These are phyloP conservation scores for Aquilaria malaccensis DNA, from an alignment of 345 rosid species.

Conservation along the genomic window DNA sequence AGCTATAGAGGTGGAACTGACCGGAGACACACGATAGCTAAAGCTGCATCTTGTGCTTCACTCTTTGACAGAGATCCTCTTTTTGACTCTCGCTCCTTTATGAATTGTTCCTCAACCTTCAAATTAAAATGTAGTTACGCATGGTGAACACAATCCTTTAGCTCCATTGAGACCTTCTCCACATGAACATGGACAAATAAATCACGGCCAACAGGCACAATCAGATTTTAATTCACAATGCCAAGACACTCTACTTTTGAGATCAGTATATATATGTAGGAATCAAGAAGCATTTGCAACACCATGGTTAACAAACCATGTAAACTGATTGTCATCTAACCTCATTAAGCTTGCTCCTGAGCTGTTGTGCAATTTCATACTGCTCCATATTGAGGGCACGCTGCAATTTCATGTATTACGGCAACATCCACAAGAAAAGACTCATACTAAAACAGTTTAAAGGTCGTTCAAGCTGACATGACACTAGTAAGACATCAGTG, in stretches of 20 bases:
- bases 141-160: conserved; percentile 1
- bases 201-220: background rate
- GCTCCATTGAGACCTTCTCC: conserved; percentile 8
- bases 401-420: conserved; percentile 34
- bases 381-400: conserved; percentile 82
- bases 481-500: background rate
- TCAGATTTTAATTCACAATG: conserved; percentile 4
- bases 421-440: background rate
- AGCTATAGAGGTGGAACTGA: conserved; percentile 21
- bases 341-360: conserved; percentile 85
- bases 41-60: conserved; percentile 93
- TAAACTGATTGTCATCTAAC: conserved; percentile 24
- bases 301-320: too few species aligned
- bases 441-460: background rate
- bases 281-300: too few species aligned
- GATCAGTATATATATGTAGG: background rate
- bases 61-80: conserved; percentile 81
- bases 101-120: conserved; percentile 82
- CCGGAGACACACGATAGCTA: conserved; percentile 68
- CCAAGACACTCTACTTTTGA: background rate
- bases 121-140: conserved; percentile 21
- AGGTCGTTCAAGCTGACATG: background rate
- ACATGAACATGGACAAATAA: conserved; percentile 1
- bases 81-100: conserved; percentile 55
- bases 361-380: conserved; percentile 75